Conservation (phyloP, 495 filamentous ascomycete genomes). For the Staphylotrichum longicolle region DNA sequence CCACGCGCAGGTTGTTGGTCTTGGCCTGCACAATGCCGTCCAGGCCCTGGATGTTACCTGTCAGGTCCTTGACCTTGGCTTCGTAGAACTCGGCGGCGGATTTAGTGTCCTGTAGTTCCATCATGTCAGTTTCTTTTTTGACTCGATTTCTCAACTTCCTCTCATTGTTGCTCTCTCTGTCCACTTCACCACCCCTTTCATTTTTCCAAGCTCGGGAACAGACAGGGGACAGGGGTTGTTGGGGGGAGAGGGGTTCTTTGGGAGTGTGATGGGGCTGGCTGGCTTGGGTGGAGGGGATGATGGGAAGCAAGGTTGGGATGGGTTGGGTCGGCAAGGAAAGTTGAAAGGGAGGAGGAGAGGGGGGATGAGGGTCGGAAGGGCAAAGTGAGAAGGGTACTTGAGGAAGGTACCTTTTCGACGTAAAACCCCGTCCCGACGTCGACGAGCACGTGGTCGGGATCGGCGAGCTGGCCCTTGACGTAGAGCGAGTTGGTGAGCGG, state of each 20-base stretch:
- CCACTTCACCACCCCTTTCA: too few relatives aligned
- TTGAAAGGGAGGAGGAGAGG: too few relatives aligned
- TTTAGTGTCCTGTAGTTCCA: conserved; percentile 52
- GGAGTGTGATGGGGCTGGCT: too few relatives aligned
- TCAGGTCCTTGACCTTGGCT: conserved; percentile 76
- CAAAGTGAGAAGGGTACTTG: too few relatives aligned
- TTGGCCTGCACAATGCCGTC: conserved; percentile 86
- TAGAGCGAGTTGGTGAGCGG: conserved; percentile 92
- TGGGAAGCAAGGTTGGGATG: not conserved
- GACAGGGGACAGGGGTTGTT: not conserved
- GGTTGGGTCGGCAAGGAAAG: too few relatives aligned
- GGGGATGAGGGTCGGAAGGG: too few relatives aligned
- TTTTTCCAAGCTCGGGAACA: too few relatives aligned
- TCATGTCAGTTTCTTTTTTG: too few relatives aligned
- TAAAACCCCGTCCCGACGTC: conserved; percentile 97
- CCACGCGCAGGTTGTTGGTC: conserved; percentile 74
- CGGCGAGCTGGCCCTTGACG: conserved; percentile 76
- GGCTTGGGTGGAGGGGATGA: not conserved
- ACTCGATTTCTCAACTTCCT: too few relatives aligned
- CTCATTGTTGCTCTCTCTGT: too few relatives aligned
- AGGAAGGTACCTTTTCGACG: conserved; percentile 97
- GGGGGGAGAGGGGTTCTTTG: too few relatives aligned
- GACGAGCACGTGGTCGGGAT: conserved; percentile 79
- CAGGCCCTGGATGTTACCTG: conserved; percentile 73
- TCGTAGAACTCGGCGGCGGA: conserved; percentile 84